A percentile compares a stretch with the other conserved stretches of the same genome.
These are phyloP conservation scores for Gloeopeniophorella convolvens DNA, from an alignment of 768 basidiomycete genomes.

Conservation along the genomic window DNA sequence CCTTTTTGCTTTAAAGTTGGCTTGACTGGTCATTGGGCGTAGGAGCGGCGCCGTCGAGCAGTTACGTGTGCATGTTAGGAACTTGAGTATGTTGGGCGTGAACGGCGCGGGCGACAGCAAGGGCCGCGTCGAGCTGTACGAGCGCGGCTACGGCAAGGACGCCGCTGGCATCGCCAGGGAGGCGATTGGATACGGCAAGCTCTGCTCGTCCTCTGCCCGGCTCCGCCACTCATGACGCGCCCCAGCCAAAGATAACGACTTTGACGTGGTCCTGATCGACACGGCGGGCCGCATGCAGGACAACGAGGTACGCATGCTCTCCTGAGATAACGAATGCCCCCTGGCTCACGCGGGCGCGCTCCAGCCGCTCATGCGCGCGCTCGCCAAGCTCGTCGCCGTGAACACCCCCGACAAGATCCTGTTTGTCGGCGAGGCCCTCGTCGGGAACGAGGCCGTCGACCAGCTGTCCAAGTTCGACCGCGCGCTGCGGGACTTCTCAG, in stretches of 20 bases:
- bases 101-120: constrained; percentile 61
- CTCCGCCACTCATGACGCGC: background rate
- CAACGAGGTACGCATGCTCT: constrained; percentile 65
- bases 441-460: constrained; percentile 98
- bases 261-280: constrained; percentile 96
- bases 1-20: background rate
- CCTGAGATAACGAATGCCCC: constrained; percentile 7
- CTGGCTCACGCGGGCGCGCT: background rate
- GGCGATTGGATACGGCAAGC: constrained; percentile 81
- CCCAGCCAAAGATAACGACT: constrained; percentile 78
- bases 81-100: constrained; percentile 77
- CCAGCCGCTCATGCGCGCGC: constrained; percentile 92
- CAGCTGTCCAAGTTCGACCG: constrained; percentile 96
- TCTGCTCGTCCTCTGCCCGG: background rate
- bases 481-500: constrained; percentile 86
- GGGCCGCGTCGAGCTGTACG: constrained; percentile 85
- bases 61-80: constrained; percentile 91
- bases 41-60: constrained; percentile 98
- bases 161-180: constrained; percentile 98
- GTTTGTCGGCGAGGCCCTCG: constrained; percentile 96
- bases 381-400: constrained; percentile 94
- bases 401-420: constrained; percentile 97
- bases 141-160: constrained; percentile 97
- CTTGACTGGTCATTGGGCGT: background rate
- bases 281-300: constrained; percentile 99